Conservation (phyloP, 345 rosid species). For the Cardiospermum halicacabum region DNA sequence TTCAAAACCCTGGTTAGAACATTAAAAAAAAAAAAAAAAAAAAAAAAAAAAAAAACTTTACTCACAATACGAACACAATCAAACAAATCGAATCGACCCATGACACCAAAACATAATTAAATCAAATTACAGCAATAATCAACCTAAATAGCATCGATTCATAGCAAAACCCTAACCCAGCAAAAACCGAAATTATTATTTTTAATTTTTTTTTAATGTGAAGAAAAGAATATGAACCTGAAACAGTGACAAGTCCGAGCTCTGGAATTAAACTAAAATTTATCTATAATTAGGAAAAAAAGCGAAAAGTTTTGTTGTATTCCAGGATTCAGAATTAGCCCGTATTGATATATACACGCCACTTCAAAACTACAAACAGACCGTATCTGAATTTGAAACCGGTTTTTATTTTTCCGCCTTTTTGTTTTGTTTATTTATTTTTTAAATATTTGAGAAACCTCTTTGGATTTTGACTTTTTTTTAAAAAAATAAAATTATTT, state of each 20-base stretch:
- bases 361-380: no score
- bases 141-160: constrained; percentile 6
- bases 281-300: neutral
- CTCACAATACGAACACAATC: neutral
- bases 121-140: neutral
- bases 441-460: no score
- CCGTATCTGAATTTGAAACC: neutral
- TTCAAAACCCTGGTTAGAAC: no score
- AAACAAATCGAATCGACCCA: neutral
- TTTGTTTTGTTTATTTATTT: neutral
- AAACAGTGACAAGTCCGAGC: neutral
- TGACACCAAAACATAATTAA: neutral
- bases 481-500: no score
- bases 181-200: neutral
- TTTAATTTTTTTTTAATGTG: neutral
- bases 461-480: no score
- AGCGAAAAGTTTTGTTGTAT: neutral
- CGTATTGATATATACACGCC: neutral
- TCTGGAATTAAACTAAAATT: neutral
- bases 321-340: neutral
- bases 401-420: neutral
- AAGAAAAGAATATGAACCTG: neutral
- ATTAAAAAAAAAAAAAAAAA: no score
- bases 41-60: neutral
- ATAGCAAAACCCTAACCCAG: constrained; percentile 1